Conservation (phyloP, 495 filamentous ascomycete genomes). For the Aspergillus leporis region DNA sequence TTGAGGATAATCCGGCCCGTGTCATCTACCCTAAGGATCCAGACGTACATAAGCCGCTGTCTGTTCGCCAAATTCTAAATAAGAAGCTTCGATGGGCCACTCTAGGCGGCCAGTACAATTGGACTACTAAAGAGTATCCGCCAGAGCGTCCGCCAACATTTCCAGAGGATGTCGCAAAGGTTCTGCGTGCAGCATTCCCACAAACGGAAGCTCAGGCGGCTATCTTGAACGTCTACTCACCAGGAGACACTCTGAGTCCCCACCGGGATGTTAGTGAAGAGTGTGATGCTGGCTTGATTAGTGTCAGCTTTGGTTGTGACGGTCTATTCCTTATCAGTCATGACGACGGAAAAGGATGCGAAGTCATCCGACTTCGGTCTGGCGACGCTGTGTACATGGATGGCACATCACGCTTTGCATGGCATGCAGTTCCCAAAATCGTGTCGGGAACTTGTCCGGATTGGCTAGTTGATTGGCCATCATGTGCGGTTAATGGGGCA, state of each 20-base stretch:
- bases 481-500: constrained; percentile 27
- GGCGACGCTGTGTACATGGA: constrained; percentile 86
- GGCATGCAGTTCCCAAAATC: constrained; percentile 91
- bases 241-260: constrained; percentile 82
- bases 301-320: constrained; percentile 85
- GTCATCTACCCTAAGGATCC: constrained; percentile 63
- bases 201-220: constrained; percentile 78
- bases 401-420: constrained; percentile 76
- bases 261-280: constrained; percentile 91
- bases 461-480: constrained; percentile 77
- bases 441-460: constrained; percentile 73
- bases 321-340: constrained; percentile 65
- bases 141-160: constrained; percentile 64
- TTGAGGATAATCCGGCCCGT: constrained; percentile 40
- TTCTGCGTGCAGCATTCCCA: constrained; percentile 67
- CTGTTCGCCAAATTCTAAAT: constrained; percentile 62
- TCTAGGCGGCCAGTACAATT: constrained; percentile 91
- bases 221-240: constrained; percentile 87
- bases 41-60: constrained; percentile 65
- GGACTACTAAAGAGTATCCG: constrained; percentile 83
- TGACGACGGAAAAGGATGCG: constrained; percentile 42
- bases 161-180: constrained; percentile 65
- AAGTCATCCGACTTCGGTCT: constrained; percentile 68
- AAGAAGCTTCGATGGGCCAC: constrained; percentile 91
- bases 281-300: constrained; percentile 71